These are phyloP conservation scores for Mortierella claussenii DNA, from an alignment of 192 early-diverging fungal species.

Conservation along the genomic window DNA sequence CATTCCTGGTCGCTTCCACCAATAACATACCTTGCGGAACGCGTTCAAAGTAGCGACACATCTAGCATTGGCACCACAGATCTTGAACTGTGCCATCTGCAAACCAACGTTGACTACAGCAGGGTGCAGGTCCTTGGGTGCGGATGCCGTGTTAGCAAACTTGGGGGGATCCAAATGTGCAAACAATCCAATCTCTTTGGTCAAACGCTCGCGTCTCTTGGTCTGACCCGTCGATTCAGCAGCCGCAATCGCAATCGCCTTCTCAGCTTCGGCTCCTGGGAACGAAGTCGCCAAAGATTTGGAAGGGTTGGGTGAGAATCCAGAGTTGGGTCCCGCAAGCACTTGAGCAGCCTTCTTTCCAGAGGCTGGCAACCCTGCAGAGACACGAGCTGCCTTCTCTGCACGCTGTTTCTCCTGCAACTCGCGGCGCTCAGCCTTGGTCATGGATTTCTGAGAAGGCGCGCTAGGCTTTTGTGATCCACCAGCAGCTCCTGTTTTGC, in stretches of 20 bases:
- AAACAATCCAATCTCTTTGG: constrained; percentile 73
- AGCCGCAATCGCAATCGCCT: constrained; percentile 39
- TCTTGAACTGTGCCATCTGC: constrained; percentile 86
- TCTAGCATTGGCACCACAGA: constrained; percentile 91
- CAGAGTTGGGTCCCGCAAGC: constrained; percentile 19
- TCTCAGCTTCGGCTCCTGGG: constrained; percentile 43
- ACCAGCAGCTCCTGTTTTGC: constrained; percentile 2
- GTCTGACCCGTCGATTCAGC: constrained; percentile 45
- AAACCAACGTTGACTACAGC: constrained; percentile 86
- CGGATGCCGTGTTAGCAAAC: constrained; percentile 57
- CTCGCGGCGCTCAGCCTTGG: constrained; percentile 90
- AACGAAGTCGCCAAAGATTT: constrained; percentile 28
- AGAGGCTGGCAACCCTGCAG: constrained; percentile 46
- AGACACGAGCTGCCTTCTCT: constrained; percentile 72
- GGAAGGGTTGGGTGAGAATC: constrained; percentile 27
- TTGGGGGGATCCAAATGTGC: constrained; percentile 77
- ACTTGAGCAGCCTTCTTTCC: constrained; percentile 56
- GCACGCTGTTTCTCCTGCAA: constrained; percentile 85
- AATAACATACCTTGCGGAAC: constrained; percentile 75
- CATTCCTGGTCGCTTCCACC: too few species aligned
- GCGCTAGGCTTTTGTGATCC: constrained; percentile 31
- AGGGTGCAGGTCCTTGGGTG: constrained; percentile 82
- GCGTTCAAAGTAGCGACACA: constrained; percentile 89
- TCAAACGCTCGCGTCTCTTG: constrained; percentile 47
- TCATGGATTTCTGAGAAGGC: constrained; percentile 67